These are phyloP conservation scores for Arxiozyma telluris DNA, from an alignment of 1,139 yeast genomes.

Conservation along the genomic window DNA sequence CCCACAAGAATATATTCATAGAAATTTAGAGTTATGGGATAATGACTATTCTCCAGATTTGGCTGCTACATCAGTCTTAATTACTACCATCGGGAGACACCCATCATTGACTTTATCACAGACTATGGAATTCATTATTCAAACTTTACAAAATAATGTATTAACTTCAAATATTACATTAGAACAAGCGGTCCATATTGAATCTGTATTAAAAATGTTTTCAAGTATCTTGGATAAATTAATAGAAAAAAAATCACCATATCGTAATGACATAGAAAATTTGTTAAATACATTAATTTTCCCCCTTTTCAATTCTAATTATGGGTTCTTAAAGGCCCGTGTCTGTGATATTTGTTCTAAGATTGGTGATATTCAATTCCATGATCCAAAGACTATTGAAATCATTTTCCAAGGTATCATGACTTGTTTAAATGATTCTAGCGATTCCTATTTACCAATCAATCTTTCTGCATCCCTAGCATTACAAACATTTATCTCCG, in stretches of 20 bases:
- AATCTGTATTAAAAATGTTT: constrained; percentile 71
- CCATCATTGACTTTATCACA: constrained; percentile 52
- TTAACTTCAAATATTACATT: constrained; percentile 29
- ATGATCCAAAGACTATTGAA: constrained; percentile 41
- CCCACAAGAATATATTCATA: constrained; percentile 84
- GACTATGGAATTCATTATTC: constrained; percentile 57
- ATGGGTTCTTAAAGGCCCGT: constrained; percentile 74
- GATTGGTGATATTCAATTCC: constrained; percentile 56
- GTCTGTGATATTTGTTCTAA: constrained; percentile 70
- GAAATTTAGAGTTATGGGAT: constrained; percentile 56
- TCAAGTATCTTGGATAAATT: constrained; percentile 63
- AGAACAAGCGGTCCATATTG: constrained; percentile 61
- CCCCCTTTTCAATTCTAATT: constrained; percentile 59
- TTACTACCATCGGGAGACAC: constrained; percentile 60
- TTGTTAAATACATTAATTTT: constrained; percentile 57
- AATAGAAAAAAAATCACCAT: constrained; percentile 48
- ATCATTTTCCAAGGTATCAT: constrained; percentile 60
- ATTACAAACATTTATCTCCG: constrained; percentile 64
- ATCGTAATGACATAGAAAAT: constrained; percentile 55
- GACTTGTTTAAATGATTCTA: constrained; percentile 45
- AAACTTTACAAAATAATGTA: constrained; percentile 39
- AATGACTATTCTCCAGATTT: constrained; percentile 59
- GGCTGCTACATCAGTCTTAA: constrained; percentile 55
- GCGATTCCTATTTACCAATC: constrained; percentile 54
- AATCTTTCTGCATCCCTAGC: constrained; percentile 80